phyloP scores from a whole-genome alignment of 192 early-diverging fungal species.

The Podochytrium sp. region DNA sequence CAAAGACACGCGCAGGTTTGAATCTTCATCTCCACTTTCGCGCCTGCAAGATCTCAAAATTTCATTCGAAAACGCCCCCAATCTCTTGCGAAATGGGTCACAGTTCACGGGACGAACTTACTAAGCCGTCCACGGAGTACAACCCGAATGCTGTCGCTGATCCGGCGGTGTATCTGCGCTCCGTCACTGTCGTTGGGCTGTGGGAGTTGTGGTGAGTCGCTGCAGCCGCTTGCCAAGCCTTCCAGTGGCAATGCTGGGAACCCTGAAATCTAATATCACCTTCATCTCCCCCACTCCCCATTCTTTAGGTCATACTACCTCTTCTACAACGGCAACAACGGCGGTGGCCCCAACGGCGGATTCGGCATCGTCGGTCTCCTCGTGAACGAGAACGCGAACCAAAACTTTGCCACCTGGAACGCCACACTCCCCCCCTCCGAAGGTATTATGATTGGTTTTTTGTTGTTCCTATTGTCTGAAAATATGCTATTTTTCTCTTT shows the following conservation, averaged over 20 bases:
- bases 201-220: background rate
- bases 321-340: slow-evolving; percentile 21
- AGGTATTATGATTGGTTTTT: slow-evolving; percentile 40
- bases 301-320: slow-evolving; percentile 18
- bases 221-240: too few relatives aligned
- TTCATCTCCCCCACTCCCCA: too few relatives aligned
- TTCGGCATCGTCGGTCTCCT: background rate
- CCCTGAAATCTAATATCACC: background rate
- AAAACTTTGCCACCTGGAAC: background rate
- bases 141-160: background rate
- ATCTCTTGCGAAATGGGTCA: too few relatives aligned
- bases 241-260: too few relatives aligned
- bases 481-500: slow-evolving; percentile 42
- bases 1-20: too few relatives aligned
- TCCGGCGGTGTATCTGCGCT: background rate
- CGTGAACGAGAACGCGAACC: background rate
- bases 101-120: too few relatives aligned
- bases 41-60: too few relatives aligned
- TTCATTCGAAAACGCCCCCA: too few relatives aligned
- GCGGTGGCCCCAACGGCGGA: slow-evolving; percentile 15
- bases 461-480: slow-evolving; percentile 41
- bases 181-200: background rate
- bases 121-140: too few relatives aligned
- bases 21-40: too few relatives aligned
- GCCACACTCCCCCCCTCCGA: background rate